phyloP scores from a whole-genome alignment of 176 grass and related monocot species.

The Zoysia pacifica region DNA sequence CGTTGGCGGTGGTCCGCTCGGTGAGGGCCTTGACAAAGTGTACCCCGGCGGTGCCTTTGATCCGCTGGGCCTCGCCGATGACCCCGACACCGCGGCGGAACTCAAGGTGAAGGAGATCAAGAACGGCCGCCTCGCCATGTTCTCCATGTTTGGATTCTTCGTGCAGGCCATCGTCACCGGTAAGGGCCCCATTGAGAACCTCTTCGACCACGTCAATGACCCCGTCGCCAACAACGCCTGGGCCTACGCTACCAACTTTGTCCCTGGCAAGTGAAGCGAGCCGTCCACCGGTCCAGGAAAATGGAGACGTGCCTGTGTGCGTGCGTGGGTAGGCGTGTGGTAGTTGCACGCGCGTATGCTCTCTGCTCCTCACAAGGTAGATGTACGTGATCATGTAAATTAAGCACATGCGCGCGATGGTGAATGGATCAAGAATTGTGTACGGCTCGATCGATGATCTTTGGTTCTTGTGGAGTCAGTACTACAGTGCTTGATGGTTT shows the following conservation, averaged over 20 bases:
- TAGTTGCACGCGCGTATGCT: no score
- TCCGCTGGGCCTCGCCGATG: conserved; percentile 66
- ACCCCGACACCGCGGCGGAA: conserved; percentile 73
- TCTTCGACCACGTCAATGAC: conserved; percentile 83
- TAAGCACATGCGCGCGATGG: no score
- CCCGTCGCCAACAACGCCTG: conserved; percentile 96
- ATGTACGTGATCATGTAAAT: no score
- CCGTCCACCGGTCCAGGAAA: no score
- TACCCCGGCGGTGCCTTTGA: conserved; percentile 74
- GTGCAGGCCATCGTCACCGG: conserved; percentile 96
- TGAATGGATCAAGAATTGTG: no score
- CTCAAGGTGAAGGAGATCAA: conserved; percentile 98
- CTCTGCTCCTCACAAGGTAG: no score
- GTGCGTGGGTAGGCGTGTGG: no score
- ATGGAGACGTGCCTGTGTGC: no score
- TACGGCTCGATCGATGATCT: no score
- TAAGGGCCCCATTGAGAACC: conserved; percentile 92
- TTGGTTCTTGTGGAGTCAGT: no score
- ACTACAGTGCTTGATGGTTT: no score
- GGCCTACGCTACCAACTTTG: conserved; percentile 98
- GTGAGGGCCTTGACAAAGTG: conserved; percentile 63
- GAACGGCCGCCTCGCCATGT: conserved; percentile 93
- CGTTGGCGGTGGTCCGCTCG: conserved; percentile 63
- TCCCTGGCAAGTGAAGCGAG: conserved; percentile 86
- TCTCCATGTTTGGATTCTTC: conserved; percentile 99